Percentiles rank a stretch among this genome's conserved stretches.
Evolutionary conservation across 352 stramenopile genomes (phyloP).

Genomic region (Phytophthora sp.): DNA sequence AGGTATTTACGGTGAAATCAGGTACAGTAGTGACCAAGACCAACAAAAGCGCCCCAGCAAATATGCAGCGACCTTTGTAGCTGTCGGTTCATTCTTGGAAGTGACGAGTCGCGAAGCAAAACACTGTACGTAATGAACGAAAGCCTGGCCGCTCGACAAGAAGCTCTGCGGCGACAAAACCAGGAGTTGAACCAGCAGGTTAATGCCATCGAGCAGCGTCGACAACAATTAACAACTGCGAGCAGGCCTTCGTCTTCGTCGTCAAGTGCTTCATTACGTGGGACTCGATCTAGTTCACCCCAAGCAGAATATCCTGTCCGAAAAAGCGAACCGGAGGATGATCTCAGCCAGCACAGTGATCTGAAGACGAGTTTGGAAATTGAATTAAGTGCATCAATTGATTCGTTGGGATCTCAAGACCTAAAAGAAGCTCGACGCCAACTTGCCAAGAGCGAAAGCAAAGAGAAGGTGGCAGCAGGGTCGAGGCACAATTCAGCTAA

Average conservation of each 20-base stretch:
- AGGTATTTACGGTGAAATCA: too few species aligned
- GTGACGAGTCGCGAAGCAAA: constrained; percentile 9
- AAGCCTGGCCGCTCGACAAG: constrained; percentile 60
- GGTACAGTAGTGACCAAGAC: too few species aligned
- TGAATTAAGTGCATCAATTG: constrained; percentile 61
- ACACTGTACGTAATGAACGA: constrained; percentile 49
- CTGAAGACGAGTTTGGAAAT: constrained; percentile 38
- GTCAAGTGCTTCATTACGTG: constrained; percentile 20
- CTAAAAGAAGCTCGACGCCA: constrained; percentile 21
- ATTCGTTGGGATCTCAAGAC: constrained; percentile 44
- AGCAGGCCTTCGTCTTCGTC: constrained; percentile 20
- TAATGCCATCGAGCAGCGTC: constrained; percentile 67
- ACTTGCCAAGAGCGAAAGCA: constrained; percentile 29
- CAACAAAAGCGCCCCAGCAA: too few species aligned
- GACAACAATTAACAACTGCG: constrained; percentile 40
- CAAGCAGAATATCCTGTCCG: constrained; percentile 1
- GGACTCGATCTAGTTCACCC: constrained; percentile 16
- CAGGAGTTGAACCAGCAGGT: constrained; percentile 69
- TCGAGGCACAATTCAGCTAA: constrained; percentile 22
- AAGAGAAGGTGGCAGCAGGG: constrained; percentile 5
- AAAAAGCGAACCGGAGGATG: not conserved
- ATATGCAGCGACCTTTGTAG: not conserved
- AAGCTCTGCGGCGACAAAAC: constrained; percentile 66
- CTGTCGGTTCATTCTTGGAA: not conserved
- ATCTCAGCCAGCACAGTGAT: constrained; percentile 2